Evolutionary conservation across 257 asterid genomes (phyloP).

Genomic region (Solanum chiquidenum): DNA sequence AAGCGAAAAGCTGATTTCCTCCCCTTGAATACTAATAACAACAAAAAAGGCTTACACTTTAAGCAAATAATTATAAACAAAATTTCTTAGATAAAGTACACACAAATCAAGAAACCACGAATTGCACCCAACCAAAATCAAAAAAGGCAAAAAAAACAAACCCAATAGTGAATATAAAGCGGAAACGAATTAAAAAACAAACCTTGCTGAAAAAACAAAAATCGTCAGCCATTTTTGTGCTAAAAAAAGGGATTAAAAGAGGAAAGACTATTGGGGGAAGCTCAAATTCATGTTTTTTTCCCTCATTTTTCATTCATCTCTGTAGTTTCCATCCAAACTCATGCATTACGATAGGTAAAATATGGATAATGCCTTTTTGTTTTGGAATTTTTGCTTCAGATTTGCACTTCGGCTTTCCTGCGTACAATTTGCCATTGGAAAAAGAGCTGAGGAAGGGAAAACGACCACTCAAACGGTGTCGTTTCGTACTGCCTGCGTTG

Average conservation of each 20-base stretch:
- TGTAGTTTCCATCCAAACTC: constrained; percentile 12
- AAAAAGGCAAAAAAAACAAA: not conserved
- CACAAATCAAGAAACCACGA: not conserved
- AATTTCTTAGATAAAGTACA: not conserved
- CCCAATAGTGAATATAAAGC: not conserved
- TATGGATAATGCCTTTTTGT: not conserved
- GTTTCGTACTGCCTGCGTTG: not conserved
- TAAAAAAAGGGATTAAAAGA: constrained; percentile 6
- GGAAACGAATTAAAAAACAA: not conserved
- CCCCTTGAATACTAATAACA: not conserved
- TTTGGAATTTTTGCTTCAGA: not conserved
- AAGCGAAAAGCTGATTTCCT: not conserved
- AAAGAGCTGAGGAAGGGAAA: not conserved
- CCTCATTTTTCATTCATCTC: constrained; percentile 36
- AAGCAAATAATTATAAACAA: not conserved
- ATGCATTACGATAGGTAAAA: not conserved
- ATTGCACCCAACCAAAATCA: not conserved
- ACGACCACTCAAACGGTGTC: not conserved
- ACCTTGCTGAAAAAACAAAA: constrained; percentile 56
- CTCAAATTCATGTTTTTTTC: constrained; percentile 17
- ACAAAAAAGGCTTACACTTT: not conserved
- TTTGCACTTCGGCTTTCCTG: not conserved
- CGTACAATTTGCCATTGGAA: not conserved
- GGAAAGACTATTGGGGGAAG: constrained; percentile 7
- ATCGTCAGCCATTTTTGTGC: constrained; percentile 57